phyloP scores from a whole-genome alignment of 139 green algal genomes.

The Edaphochlamys debaryana region DNA sequence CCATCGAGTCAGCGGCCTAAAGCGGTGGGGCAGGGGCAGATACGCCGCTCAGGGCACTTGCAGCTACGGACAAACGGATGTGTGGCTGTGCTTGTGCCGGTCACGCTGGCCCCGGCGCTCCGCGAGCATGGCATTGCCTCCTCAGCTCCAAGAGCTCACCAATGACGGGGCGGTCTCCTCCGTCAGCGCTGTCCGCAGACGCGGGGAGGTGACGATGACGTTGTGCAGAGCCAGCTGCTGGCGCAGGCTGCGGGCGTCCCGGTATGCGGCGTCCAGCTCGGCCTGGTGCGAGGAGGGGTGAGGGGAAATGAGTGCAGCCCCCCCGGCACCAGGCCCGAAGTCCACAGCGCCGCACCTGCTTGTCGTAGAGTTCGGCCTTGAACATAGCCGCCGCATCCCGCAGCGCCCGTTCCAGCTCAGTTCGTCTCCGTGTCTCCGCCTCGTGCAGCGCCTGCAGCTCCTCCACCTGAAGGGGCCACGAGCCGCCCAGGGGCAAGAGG shows the following conservation, averaged over 20 bases:
- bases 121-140: too few relatives aligned
- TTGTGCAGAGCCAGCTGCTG: constrained; percentile 34
- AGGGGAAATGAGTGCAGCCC: not conserved
- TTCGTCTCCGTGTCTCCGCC: constrained; percentile 53
- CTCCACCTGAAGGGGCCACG: constrained; percentile 44
- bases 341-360: constrained; percentile 48
- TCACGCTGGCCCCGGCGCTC: too few relatives aligned
- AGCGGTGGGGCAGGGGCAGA: too few relatives aligned
- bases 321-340: not conserved
- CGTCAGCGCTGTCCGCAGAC: not conserved
- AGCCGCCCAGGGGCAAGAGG: too few relatives aligned
- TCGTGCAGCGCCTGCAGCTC: constrained; percentile 54
- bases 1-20: not conserved
- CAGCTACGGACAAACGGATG: too few relatives aligned
- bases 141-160: not conserved
- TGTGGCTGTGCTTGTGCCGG: too few relatives aligned
- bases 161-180: not conserved
- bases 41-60: too few relatives aligned
- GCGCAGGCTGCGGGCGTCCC: constrained; percentile 16
- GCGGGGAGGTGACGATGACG: constrained; percentile 3
- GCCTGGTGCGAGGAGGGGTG: too few relatives aligned
- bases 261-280: constrained; percentile 28
- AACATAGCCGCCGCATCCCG: constrained; percentile 68
- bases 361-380: constrained; percentile 70
- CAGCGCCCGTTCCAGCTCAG: constrained; percentile 64